Percentiles rank a stretch among this genome's conserved stretches.
These are phyloP conservation scores for Amylocarpus encephaloides DNA, from an alignment of 2,329 filamentous ascomycete genomes.

Conservation along the genomic window DNA sequence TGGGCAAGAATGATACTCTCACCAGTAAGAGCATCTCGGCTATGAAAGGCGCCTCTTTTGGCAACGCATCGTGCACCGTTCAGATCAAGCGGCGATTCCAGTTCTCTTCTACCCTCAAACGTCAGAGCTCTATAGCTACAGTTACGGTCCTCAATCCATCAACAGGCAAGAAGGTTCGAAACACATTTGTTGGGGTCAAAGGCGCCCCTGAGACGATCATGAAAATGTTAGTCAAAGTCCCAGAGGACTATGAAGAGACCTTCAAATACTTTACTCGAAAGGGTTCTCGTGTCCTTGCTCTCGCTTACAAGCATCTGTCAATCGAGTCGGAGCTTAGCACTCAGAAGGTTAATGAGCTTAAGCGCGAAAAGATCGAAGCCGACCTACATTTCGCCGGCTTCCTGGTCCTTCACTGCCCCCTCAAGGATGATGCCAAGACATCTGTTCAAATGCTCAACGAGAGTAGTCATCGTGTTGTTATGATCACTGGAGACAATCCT, in stretches of 20 bases:
- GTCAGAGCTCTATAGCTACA: conserved; percentile 89
- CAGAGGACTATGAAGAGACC: conserved; percentile 90
- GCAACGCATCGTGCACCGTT: conserved; percentile 63
- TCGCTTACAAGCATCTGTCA: conserved; percentile 89
- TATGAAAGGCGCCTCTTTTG: conserved; percentile 38
- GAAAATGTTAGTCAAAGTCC: conserved; percentile 79
- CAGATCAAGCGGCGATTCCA: conserved; percentile 97
- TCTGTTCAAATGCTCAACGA: conserved; percentile 96
- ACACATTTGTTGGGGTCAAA: conserved; percentile 92
- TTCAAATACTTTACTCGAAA: conserved; percentile 98
- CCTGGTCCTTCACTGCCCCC: conserved; percentile 85
- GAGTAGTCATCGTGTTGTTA: conserved; percentile 95
- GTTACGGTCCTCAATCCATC: conserved; percentile 65
- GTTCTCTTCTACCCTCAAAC: conserved; percentile 93
- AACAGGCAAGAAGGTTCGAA: conserved; percentile 68
- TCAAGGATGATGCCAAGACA: conserved; percentile 94
- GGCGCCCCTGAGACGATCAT: conserved; percentile 95
- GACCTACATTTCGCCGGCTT: conserved; percentile 88
- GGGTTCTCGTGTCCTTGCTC: conserved; percentile 85
- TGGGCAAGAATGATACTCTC: conserved; percentile 84
- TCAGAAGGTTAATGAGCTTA: conserved; percentile 83
- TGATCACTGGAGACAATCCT: conserved; percentile 99
- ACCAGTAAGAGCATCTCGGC: conserved; percentile 55
- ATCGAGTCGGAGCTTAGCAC: conserved; percentile 75
- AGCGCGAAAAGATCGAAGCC: conserved; percentile 85